Evolutionary conservation across 345 rosid genomes (phyloP).

Genomic region (Corchorus capsularis): DNA sequence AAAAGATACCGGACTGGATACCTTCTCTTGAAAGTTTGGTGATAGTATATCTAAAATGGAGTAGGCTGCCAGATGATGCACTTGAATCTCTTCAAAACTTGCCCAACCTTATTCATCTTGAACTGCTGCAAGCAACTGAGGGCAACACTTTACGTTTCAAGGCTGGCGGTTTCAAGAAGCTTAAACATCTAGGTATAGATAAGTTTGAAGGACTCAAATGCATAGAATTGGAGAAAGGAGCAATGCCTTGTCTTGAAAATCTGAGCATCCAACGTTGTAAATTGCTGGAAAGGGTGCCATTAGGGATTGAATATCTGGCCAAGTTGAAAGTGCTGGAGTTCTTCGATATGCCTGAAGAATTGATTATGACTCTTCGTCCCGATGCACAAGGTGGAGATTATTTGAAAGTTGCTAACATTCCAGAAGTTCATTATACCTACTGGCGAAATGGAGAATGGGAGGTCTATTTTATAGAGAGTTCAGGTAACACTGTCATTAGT

Average conservation of each 20-base stretch:
- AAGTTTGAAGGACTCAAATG: slow-evolving; percentile 28
- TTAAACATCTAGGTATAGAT: slow-evolving; percentile 30
- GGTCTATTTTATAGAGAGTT: slow-evolving; percentile 27
- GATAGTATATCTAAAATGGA: slow-evolving; percentile 22
- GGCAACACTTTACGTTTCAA: slow-evolving; percentile 27
- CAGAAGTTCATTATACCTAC: slow-evolving; percentile 32
- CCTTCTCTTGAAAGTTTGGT: slow-evolving; percentile 13
- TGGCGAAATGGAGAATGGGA: slow-evolving; percentile 40
- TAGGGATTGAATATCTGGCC: slow-evolving; percentile 32
- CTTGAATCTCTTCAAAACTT: slow-evolving; percentile 19
- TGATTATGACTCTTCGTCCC: slow-evolving; percentile 14
- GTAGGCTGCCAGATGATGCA: slow-evolving; percentile 13
- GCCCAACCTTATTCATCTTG: slow-evolving; percentile 35
- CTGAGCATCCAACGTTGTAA: slow-evolving; percentile 31
- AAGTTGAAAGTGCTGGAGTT: slow-evolving; percentile 31
- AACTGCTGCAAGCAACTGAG: slow-evolving; percentile 29
- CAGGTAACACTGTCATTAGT: not conserved
- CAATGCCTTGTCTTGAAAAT: slow-evolving; percentile 32
- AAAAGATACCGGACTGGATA: slow-evolving; percentile 27
- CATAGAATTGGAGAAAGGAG: slow-evolving; percentile 26
- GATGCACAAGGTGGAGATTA: slow-evolving; percentile 27
- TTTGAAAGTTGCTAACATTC: slow-evolving; percentile 28
- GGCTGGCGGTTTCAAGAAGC: slow-evolving; percentile 35
- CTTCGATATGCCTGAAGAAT: slow-evolving; percentile 33
- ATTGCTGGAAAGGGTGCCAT: slow-evolving; percentile 32